Conservation (phyloP, 2,329 filamentous ascomycete genomes). For the Fusarium xyrophilum region DNA sequence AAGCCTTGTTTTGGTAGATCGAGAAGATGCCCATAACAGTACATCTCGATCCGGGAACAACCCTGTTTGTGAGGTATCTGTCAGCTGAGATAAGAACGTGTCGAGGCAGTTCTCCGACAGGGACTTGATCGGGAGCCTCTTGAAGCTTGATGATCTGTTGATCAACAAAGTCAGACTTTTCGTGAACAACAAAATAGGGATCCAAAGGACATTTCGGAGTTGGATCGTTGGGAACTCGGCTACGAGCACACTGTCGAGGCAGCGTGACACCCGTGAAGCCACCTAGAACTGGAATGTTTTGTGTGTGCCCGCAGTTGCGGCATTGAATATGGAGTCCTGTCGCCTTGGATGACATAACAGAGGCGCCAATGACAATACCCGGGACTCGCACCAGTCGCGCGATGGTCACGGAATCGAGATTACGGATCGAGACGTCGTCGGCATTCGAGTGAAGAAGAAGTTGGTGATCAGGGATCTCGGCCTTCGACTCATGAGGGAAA, state of each 20-base stretch:
- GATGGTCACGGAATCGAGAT: slow-evolving; percentile 90
- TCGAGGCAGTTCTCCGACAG: slow-evolving; percentile 91
- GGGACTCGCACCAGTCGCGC: slow-evolving; percentile 95
- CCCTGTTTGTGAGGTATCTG: slow-evolving; percentile 91
- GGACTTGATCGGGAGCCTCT: slow-evolving; percentile 96
- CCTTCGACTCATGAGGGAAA: slow-evolving; percentile 74
- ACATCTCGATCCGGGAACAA: slow-evolving; percentile 93
- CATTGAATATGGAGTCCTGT: slow-evolving; percentile 87
- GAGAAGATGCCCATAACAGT: slow-evolving; percentile 98
- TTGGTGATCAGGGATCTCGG: slow-evolving; percentile 86
- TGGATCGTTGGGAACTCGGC: slow-evolving; percentile 68
- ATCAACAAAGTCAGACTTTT: slow-evolving; percentile 93
- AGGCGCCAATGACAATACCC: slow-evolving; percentile 96
- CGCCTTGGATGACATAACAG: slow-evolving; percentile 94
- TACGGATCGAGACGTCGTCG: slow-evolving; percentile 89
- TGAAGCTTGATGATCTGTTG: slow-evolving; percentile 98
- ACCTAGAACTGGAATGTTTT: slow-evolving; percentile 75
- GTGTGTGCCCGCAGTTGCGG: slow-evolving; percentile 78
- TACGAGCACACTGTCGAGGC: slow-evolving; percentile 76
- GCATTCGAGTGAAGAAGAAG: slow-evolving; percentile 92
- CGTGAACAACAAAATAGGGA: slow-evolving; percentile 94
- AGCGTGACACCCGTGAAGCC: slow-evolving; percentile 89
- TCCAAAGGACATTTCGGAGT: slow-evolving; percentile 85
- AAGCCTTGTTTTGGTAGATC: slow-evolving; percentile 93
- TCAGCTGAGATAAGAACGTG: slow-evolving; percentile 98